Evolutionary conservation across 2,329 filamentous ascomycete species (phyloP), one percentile per base, ranked within the genome.

Genomic region (Cytospora piceicola): DNA sequence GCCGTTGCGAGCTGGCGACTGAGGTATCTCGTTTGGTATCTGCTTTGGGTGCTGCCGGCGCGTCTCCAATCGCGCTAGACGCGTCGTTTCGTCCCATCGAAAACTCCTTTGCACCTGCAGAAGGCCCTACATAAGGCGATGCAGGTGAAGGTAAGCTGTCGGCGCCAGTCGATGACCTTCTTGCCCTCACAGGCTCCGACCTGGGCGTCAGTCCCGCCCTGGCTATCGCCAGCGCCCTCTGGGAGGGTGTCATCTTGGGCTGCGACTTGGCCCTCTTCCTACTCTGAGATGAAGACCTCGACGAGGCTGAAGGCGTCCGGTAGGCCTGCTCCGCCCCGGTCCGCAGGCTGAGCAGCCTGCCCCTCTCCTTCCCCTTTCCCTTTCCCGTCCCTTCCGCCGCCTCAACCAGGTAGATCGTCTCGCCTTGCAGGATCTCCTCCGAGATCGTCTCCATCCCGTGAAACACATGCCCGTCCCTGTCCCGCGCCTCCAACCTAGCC

Each of bases 401-500:
- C 22, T 67, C 65, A 4, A 67, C 8, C n/a, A 67, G 29, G 27
- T 39, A 67, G 22, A 67, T 30, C 2, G 46, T 58, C 57, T 64
- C 65, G 24, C 58, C 65, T 4, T 24, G 34, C 14, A 64, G 34
- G 0, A 61, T 39, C 46, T 64, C 65, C 17, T 64, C 61, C 3
- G 53, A 27, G 5, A 67, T 32, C 2, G 61, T 54, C 58, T 67
- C 65, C 32, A 27, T 24, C 20, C 62, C 65, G 5, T 27, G 4
- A 1, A 67, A 67, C 0, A 67, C 46, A 24, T 58, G 29, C 20
- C 66, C 66, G 30, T 67, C 63, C 36, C 24, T 51, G 29, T 65
- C 63, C 8, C 66, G 59, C 15, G 63, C 58, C 58, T 67, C 63
- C 36, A 67, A 30, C 3, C 66, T 34, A n/a, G 34, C 34, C n/a